Conservation (phyloP, 2,329 filamentous ascomycete genomes). For the Fonsecaea pugnacius region DNA sequence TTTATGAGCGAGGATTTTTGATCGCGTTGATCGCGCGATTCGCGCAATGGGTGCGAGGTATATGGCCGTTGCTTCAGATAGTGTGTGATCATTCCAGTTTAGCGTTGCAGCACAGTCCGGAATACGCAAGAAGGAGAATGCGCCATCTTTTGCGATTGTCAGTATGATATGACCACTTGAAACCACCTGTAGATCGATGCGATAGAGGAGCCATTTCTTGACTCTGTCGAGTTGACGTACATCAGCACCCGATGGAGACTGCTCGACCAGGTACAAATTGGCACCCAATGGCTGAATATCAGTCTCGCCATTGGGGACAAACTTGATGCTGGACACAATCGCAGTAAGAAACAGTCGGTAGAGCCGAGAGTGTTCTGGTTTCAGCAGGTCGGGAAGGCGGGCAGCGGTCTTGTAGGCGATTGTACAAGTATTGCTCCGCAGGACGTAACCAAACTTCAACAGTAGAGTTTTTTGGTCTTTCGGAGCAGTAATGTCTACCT, state of each 20-base stretch:
- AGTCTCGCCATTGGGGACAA: constrained; percentile 26
- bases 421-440: constrained; percentile 36
- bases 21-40: constrained; percentile 17
- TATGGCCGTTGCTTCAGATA: not conserved
- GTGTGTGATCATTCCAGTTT: not conserved
- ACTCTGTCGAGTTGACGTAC: constrained; percentile 6
- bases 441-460: constrained; percentile 35
- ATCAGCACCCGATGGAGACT: constrained; percentile 8
- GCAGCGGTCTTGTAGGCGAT: constrained; percentile 37
- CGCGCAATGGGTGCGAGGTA: constrained; percentile 30
- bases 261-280: constrained; percentile 31
- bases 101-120: constrained; percentile 5
- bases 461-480: constrained; percentile 36
- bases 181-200: constrained; percentile 34
- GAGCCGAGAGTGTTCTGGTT: constrained; percentile 32
- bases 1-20: not conserved
- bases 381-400: constrained; percentile 36
- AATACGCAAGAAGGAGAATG: constrained; percentile 21
- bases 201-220: constrained; percentile 26
- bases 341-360: constrained; percentile 36
- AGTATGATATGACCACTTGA: constrained; percentile 34
- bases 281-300: constrained; percentile 25
- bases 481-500: constrained; percentile 35
- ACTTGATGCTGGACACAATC: constrained; percentile 35
- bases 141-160: constrained; percentile 23